These are phyloP conservation scores for Candida ascalaphidarum DNA, from an alignment of 805 yeast species.

Conservation along the genomic window DNA sequence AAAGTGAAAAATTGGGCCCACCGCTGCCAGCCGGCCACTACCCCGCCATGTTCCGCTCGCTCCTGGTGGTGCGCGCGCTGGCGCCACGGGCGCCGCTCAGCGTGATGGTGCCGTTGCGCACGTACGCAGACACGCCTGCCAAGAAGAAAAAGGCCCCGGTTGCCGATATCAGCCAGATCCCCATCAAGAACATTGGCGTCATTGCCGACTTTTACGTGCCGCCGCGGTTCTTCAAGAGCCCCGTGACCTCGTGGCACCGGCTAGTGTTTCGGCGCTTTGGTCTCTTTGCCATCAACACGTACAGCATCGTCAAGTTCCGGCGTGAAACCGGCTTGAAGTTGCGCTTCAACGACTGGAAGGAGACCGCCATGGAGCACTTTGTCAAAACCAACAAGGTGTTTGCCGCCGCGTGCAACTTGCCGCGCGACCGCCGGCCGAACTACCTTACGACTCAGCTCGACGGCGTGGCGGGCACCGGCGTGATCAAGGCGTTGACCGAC, in stretches of 20 bases:
- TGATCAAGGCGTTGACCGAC: slow-evolving; percentile 19
- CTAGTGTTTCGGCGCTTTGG: slow-evolving; percentile 56
- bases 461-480: slow-evolving; percentile 25
- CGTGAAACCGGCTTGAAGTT: slow-evolving; percentile 34
- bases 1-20: not conserved
- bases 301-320: slow-evolving; percentile 39
- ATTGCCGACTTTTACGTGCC: slow-evolving; percentile 37
- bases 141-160: slow-evolving; percentile 6
- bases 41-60: too few relatives aligned
- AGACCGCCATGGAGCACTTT: slow-evolving; percentile 69
- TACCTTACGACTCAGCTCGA: slow-evolving; percentile 35
- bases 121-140: too few relatives aligned
- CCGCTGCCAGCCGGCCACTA: too few relatives aligned
- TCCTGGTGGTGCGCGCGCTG: too few relatives aligned
- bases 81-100: too few relatives aligned
- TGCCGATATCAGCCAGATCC: slow-evolving; percentile 28
- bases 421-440: slow-evolving; percentile 22
- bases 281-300: slow-evolving; percentile 58
- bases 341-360: slow-evolving; percentile 76
- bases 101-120: too few relatives aligned
- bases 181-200: slow-evolving; percentile 30
- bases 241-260: slow-evolving; percentile 29
- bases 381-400: slow-evolving; percentile 77
- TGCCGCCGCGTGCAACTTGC: slow-evolving; percentile 41
- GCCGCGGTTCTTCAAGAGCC: slow-evolving; percentile 16